Base-by-base conservation (phyloP, 148 eudicot species). In the Diospyros kaki region DNA sequence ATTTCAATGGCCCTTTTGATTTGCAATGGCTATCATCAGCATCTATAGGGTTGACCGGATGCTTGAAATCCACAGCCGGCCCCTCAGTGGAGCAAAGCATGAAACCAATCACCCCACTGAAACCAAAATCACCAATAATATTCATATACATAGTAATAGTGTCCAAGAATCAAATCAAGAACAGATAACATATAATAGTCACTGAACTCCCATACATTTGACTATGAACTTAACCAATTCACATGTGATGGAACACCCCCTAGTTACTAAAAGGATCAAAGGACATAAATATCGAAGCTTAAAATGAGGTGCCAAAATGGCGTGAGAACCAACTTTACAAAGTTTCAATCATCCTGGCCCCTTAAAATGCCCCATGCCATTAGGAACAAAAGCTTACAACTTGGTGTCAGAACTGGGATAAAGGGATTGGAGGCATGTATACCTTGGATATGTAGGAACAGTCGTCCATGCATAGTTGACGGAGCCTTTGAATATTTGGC, bases 391-490 rank as follows among this genome's bases (percentile, higher is more conserved):
- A 28, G 28, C 28, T 28, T 28, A 28, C 28, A 28, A 28, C 28
- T 28, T 28, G 28, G 28, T 28, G 28, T 28, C 28, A 28, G 28
- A 28, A 28, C 28, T 28, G 28, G 28, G 28, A 28, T 28, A 28
- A 28, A 28, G 28, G 28, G 28, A 28, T 28, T 28, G 28, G 28
- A 28, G n/a, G n/a, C 28, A 28, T 28, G 28, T 28, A 28, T 28
- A 74, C 98, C 98, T 94, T 5, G 98, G 98, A 73, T 94, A 94
- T 10, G 98, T 94, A 56, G 97, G 98, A 72, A 94, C 98, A 0
- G 98, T 91, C 13, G 97, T 94, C 98, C 98, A 94, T 13, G 97
- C 98, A 78, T 94, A 94, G 73, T 91, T 94, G 80, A 91, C 91
- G 14, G 97, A 90, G 75, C 98, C 98, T 83, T 90, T 92, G 69